Percentiles rank a stretch among this genome's conserved stretches.
Evolutionary conservation across 1,284 basidiomycete genomes (phyloP).

Genomic region (Cutaneotrichosporon sp.): DNA sequence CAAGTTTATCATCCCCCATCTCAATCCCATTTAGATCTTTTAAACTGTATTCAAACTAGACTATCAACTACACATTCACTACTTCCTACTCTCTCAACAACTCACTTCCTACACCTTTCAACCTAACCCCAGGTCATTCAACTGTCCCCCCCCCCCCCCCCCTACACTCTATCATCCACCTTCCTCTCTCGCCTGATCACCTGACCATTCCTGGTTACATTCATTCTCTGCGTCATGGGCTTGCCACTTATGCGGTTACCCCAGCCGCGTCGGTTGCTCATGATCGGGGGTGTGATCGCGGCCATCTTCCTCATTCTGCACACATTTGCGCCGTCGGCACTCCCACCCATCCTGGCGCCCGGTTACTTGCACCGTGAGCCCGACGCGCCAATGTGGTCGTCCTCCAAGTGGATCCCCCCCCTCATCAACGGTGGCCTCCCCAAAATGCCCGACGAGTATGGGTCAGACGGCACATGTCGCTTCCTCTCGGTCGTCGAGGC

Average conservation of each 20-base stretch:
- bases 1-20: no score
- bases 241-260: not conserved
- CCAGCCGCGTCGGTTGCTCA: slow-evolving; percentile 11
- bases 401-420: slow-evolving; percentile 47
- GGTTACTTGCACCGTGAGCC: slow-evolving; percentile 39
- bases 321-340: slow-evolving; percentile 40
- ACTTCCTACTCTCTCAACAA: not conserved
- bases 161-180: not conserved
- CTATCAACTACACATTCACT: no score
- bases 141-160: not conserved
- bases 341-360: slow-evolving; percentile 41
- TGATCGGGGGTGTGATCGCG: slow-evolving; percentile 31
- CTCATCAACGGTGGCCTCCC: slow-evolving; percentile 38
- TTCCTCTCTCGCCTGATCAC: not conserved
- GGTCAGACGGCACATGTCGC: slow-evolving; percentile 50
- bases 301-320: slow-evolving; percentile 43
- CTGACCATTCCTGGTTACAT: not conserved
- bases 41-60: no score
- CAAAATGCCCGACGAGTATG: slow-evolving; percentile 41
- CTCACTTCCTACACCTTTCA: not conserved
- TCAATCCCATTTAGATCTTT: no score
- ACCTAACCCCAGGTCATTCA: not conserved
- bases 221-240: not conserved
- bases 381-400: slow-evolving; percentile 41
- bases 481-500: slow-evolving; percentile 52